Conservation (phyloP, 2,329 filamentous ascomycete species). For the Amesomyces nigricolor region DNA sequence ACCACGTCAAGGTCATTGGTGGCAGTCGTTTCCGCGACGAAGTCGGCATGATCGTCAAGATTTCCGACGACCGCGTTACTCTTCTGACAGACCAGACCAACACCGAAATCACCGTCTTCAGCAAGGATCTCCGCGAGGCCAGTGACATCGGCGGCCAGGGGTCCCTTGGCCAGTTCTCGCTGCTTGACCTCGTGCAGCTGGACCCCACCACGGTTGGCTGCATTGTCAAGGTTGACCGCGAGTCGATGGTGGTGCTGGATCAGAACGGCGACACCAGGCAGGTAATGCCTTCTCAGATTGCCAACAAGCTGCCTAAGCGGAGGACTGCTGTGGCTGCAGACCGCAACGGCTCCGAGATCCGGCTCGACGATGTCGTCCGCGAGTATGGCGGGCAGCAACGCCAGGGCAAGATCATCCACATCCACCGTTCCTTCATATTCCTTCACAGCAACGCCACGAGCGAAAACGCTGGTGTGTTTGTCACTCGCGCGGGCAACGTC, state of each 20-base stretch:
- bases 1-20: constrained; percentile 98
- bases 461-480: constrained; percentile 86
- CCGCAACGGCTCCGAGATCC: constrained; percentile 86
- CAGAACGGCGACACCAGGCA: constrained; percentile 80
- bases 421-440: constrained; percentile 89
- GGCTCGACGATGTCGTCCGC: constrained; percentile 84
- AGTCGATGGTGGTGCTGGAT: constrained; percentile 83
- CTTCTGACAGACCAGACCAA: constrained; percentile 89
- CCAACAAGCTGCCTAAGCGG: constrained; percentile 78
- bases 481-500: constrained; percentile 78
- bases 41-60: constrained; percentile 93
- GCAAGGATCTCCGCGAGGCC: constrained; percentile 90
- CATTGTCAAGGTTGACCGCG: constrained; percentile 90
- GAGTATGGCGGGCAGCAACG: constrained; percentile 82
- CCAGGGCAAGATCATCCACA: constrained; percentile 85
- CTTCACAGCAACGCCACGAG: constrained; percentile 76
- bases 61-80: constrained; percentile 86
- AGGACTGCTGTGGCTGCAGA: constrained; percentile 87
- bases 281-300: constrained; percentile 84
- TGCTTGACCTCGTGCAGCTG: constrained; percentile 91
- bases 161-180: constrained; percentile 78
- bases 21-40: constrained; percentile 92
- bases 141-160: constrained; percentile 85
- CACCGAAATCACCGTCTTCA: constrained; percentile 93
- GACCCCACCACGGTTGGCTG: constrained; percentile 89